These are phyloP conservation scores for Coelastrella sp. DNA, from an alignment of 139 green algal genomes.

Conservation along the genomic window DNA sequence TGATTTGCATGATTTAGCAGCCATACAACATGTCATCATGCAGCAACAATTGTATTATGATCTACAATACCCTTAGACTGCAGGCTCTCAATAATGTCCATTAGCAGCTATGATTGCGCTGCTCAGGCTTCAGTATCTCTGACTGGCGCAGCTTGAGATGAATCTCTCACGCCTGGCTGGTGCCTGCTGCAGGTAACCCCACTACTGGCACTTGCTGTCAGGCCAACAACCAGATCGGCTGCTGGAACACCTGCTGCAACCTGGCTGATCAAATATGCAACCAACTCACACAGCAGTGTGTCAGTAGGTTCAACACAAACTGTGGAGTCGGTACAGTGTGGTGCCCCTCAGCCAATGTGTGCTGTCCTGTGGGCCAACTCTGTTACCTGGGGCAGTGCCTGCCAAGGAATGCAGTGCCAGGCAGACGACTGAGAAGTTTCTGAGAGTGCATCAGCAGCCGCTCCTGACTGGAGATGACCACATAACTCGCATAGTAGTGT, in stretches of 20 bases:
- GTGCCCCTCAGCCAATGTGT: slow-evolving; percentile 24
- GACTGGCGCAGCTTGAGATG: neutral
- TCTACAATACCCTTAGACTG: no score
- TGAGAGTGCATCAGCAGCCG: no score
- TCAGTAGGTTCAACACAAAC: neutral
- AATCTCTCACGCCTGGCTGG: neutral
- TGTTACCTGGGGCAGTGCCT: neutral
- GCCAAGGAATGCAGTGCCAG: neutral
- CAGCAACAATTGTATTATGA: neutral
- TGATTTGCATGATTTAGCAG: neutral
- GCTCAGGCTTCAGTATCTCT: no score
- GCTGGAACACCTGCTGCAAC: slow-evolving; percentile 17
- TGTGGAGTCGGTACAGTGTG: neutral
- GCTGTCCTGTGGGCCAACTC: slow-evolving; percentile 1
- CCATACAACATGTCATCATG: neutral
- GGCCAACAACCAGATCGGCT: neutral
- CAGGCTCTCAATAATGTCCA: no score
- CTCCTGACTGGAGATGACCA: no score
- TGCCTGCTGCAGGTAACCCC: neutral
- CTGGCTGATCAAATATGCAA: slow-evolving; percentile 5
- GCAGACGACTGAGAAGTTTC: neutral
- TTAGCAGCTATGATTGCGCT: no score
- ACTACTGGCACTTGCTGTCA: neutral
- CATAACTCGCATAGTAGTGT: no score
- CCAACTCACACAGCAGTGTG: neutral